phyloP scores from a whole-genome alignment of 139 green algal genomes.

The Tetratostichococcus sp. region DNA sequence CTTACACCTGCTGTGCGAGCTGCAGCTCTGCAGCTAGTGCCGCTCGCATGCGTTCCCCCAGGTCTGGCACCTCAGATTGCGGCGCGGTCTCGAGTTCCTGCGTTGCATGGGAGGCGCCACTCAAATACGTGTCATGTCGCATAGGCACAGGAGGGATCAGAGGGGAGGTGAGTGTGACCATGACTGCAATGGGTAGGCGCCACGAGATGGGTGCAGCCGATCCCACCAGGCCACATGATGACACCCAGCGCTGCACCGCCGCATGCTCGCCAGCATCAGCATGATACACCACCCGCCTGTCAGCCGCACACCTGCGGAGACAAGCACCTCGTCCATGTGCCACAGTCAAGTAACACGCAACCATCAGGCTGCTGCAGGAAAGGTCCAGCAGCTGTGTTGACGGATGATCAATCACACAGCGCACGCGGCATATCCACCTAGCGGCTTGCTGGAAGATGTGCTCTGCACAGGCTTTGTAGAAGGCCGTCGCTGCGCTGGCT shows the following conservation, averaged over 20 bases:
- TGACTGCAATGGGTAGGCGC: too few species aligned
- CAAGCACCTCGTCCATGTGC: too few species aligned
- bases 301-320: not conserved
- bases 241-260: not conserved
- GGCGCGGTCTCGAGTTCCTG: not conserved
- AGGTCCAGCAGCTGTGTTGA: too few species aligned
- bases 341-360: too few species aligned
- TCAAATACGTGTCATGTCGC: too few species aligned
- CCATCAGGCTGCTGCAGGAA: too few species aligned
- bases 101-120: not conserved
- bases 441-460: constrained; percentile 21
- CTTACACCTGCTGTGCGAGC: not conserved
- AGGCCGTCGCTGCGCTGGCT: constrained; percentile 24
- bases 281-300: not conserved
- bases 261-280: not conserved
- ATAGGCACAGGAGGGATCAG: too few species aligned
- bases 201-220: too few species aligned
- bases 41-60: constrained; percentile 39
- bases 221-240: not conserved
- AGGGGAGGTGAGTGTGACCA: too few species aligned
- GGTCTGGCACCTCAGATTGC: constrained; percentile 26
- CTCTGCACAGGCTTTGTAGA: constrained; percentile 48
- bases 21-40: constrained; percentile 17
- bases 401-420: too few species aligned
- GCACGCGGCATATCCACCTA: constrained; percentile 21